Evolutionary conservation across 306 rosid species (phyloP).

Genomic region (Inga oerstediana): DNA sequence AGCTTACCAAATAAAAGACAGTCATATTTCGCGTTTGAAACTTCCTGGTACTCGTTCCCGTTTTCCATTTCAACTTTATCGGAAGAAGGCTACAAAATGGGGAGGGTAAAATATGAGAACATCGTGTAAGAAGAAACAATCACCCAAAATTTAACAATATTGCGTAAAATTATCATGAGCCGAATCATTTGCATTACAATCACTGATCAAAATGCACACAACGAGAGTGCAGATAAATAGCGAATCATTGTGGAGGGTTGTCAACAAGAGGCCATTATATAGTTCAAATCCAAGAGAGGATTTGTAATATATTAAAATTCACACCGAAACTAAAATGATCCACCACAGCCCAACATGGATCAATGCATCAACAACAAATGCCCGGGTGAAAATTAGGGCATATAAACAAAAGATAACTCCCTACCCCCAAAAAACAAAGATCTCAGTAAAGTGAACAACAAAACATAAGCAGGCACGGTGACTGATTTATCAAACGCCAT

Average conservation of each 20-base stretch:
- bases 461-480: neutral
- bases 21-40: conserved; percentile 58
- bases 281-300: neutral
- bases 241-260: neutral
- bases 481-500: neutral
- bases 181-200: neutral
- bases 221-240: neutral
- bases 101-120: neutral
- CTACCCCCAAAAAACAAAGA: neutral
- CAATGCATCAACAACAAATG: neutral
- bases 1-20: conserved; percentile 79
- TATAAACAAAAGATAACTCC: neutral
- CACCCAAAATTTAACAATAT: no score
- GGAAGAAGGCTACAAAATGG: conserved; percentile 3
- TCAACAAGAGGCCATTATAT: neutral
- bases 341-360: neutral
- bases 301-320: neutral
- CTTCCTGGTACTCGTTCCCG: conserved; percentile 46
- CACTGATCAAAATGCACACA: neutral
- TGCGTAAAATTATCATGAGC: neutral
- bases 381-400: neutral
- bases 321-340: neutral
- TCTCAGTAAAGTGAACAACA: neutral
- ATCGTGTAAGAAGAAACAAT: neutral
- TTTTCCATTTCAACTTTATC: conserved; percentile 59